Evolutionary conservation across 495 filamentous ascomycete genomes (phyloP).

Genomic region (Sphaerosporella brunnea): DNA sequence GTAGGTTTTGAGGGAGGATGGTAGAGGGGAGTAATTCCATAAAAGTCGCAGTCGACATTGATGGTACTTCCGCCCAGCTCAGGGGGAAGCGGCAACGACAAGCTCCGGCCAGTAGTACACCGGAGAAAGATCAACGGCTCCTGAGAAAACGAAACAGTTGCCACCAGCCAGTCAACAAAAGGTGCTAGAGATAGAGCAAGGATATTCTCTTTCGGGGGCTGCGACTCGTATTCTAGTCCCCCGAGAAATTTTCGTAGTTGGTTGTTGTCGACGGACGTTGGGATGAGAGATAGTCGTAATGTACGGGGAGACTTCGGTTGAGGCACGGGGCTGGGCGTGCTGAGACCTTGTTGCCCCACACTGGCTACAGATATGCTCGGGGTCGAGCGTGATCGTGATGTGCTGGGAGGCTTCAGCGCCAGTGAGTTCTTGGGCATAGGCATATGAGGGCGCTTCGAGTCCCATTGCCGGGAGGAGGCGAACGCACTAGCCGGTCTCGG

Average conservation of each 20-base stretch:
- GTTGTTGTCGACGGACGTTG: background rate
- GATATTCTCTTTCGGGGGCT: background rate
- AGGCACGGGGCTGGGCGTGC: no score
- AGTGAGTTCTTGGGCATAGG: no score
- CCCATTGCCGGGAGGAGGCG: no score
- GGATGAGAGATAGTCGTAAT: background rate
- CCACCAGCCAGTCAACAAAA: background rate
- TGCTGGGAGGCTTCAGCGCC: no score
- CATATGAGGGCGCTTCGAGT: no score
- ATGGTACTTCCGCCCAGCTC: background rate
- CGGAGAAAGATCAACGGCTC: background rate
- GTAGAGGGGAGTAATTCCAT: slow-evolving; percentile 11
- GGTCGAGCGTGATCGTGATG: no score
- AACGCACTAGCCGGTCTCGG: no score
- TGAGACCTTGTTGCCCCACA: no score
- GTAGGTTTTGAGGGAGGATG: background rate
- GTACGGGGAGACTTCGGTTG: no score
- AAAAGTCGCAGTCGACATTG: slow-evolving; percentile 7
- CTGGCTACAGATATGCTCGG: no score
- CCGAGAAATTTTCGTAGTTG: background rate
- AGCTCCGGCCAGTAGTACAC: no score
- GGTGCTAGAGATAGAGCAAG: slow-evolving; percentile 2
- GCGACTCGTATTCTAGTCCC: background rate
- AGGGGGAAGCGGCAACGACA: background rate
- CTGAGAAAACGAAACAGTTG: background rate